phyloP scores from a whole-genome alignment of 352 stramenopile species.

The Globisporangium polare region DNA sequence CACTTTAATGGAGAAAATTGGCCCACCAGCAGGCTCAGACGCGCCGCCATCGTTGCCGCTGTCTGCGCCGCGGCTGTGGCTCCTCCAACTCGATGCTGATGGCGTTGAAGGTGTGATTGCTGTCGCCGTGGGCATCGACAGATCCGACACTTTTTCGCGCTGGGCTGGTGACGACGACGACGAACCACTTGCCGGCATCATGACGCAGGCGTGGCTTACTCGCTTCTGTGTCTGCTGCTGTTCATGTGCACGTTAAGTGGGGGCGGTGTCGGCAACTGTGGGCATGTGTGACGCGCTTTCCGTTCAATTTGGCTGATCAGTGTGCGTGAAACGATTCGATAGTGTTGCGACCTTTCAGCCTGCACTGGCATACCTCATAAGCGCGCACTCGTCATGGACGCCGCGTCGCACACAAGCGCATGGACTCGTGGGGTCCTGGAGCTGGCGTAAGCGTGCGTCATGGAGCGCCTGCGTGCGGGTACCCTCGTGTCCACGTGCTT shows the following conservation, averaged over 20 bases:
- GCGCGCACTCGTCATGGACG: too few relatives aligned
- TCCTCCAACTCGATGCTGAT: background rate
- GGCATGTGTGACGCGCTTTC: background rate
- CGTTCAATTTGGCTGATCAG: too few relatives aligned
- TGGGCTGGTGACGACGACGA: background rate
- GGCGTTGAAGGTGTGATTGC: background rate
- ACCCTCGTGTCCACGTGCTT: too few relatives aligned
- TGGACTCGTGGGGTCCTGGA: too few relatives aligned
- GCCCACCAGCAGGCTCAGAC: background rate
- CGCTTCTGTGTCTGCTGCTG: background rate
- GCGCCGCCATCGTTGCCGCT: background rate
- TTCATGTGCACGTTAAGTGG: background rate
- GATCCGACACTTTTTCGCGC: slow-evolving; percentile 7
- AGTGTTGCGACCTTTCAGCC: too few relatives aligned
- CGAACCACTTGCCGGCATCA: background rate
- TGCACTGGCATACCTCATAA: too few relatives aligned
- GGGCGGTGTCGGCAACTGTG: background rate
- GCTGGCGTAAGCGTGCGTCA: too few relatives aligned
- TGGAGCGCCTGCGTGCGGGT: too few relatives aligned
- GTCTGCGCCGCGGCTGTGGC: background rate
- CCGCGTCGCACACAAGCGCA: too few relatives aligned
- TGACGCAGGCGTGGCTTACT: background rate
- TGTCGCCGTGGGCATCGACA: slow-evolving; percentile 2
- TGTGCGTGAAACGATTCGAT: too few relatives aligned
- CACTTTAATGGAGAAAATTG: slow-evolving; percentile 13